Base-by-base conservation (phyloP, 163 green algal species). In the Prototheca cutis region DNA sequence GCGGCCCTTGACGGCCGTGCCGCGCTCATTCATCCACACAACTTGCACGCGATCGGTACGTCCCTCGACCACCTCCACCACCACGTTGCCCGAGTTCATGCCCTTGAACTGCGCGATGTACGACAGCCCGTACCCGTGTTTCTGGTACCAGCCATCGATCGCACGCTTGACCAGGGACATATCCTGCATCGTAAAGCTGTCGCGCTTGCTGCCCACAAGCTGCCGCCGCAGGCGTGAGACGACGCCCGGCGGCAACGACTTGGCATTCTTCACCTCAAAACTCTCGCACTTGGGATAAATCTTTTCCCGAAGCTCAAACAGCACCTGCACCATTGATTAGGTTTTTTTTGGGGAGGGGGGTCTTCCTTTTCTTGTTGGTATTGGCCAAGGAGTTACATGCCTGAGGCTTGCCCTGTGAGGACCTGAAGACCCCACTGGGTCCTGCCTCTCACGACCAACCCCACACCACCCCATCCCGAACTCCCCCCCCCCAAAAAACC, bases 31-130 rank as follows among this genome's bases (percentile, higher is more conserved):
- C 23, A 4, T 24, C 6, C 2, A 39, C 30, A 67, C 62, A 39
- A 75, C 65, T 24, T 66, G 71, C 25, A 81, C 45, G 17, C 66
- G 62, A n/a, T 63, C 33, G 17, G 77, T 70, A 30, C 77, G 52
- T 28, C 75, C 66, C 53, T 81, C 74, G 1, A 65, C 48, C 19
- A 81, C 54, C n/a, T 77, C 57, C 3, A 62, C 67, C 23, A 72
- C 52, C 25, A 80, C 67, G 17, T 84, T 54, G 19, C 78, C 79
- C 71, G 60, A 87, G 48, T 55, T 53, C 68, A 83, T 77, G 39
- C 91, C 89, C 36, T 90, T 87, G 66, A 95, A 95, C 63, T 84
- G 79, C 10, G 73, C 77, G 36, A 96, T 84, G 70, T 91, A 92
- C 40, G 71, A 87, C 40, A 88, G 80, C 2, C 78, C 76, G 59